These are phyloP conservation scores for Trichoderma brevicompactum DNA, from an alignment of 2,329 filamentous ascomycete species.

Conservation along the genomic window DNA sequence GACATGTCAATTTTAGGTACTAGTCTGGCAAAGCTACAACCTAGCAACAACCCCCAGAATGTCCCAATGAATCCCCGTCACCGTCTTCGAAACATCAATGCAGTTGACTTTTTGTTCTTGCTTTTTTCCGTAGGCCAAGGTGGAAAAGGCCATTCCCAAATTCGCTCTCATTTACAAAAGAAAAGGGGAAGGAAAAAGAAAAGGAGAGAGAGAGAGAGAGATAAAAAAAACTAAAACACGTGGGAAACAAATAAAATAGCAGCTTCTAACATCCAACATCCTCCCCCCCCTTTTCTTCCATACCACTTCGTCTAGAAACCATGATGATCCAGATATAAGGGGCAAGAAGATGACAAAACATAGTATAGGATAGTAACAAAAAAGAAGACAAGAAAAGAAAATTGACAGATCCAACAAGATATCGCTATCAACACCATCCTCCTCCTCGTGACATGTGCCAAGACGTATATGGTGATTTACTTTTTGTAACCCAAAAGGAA, in stretches of 20 bases:
- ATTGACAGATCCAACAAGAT: conserved; percentile 26
- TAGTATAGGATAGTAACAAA: conserved; percentile 4
- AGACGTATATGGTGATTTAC: conserved; percentile 24
- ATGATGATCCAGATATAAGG: conserved; percentile 11
- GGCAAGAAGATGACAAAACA: not conserved
- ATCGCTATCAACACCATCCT: conserved; percentile 26
- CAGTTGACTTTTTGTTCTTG: conserved; percentile 17
- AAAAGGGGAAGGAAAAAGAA: not conserved
- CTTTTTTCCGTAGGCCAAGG: conserved; percentile 8
- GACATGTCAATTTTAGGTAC: not conserved
- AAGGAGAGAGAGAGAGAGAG: not conserved
- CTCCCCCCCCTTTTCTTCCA: conserved; percentile 1
- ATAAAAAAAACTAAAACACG: not conserved
- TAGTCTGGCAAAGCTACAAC: not conserved
- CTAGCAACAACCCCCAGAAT: not conserved
- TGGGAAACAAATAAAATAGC: not conserved
- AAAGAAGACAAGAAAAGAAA: conserved; percentile 10
- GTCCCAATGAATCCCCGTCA: not conserved
- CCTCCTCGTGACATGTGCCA: conserved; percentile 27
- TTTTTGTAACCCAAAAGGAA: conserved; percentile 28
- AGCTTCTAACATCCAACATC: conserved; percentile 26
- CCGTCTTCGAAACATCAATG: conserved; percentile 2
- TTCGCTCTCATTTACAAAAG: conserved; percentile 17
- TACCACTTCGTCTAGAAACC: conserved; percentile 27
- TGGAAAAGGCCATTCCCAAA: conserved; percentile 7